Base-by-base conservation (phyloP, 805 yeast genomes). In the Naumovozyma dairenensis region DNA sequence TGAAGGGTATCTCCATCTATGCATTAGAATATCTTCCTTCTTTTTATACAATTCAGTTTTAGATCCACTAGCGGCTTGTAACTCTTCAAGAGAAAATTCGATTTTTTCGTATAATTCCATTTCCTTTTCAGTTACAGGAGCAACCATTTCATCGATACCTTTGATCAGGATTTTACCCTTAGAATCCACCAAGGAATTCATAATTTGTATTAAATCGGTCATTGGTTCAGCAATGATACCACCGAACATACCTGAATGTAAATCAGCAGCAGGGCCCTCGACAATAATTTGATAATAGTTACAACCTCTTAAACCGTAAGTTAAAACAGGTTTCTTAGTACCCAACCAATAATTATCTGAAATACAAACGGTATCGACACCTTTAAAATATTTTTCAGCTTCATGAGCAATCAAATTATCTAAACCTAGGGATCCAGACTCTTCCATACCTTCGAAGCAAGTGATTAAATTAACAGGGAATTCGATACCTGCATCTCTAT, bases 371-470 rank as follows among this genome's bases (percentile, higher is more conserved):
- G 95, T 86, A 56, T 89, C 94, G 32, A 87, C 94, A 27, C 74
- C 78, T 58, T 80, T 77, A 69, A 92, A 92, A 62, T 85, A 92
- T 25, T 62, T 59, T 34, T 70, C 59, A 35, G 94, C 87, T 65
- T 92, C 97, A 27, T 66, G 60, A 32, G 77, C 78, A 51, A 92
- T 80, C 51, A 92, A 72, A 22, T 66, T 76, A 47, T 89, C 98
- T 44, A 92, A 71, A 22, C 97, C 97, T 32, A 84, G 62, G 21
- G 96, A 85, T 16, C 99, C 99, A 43, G 87, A 77, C 65, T 92
- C 99, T 65, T 92, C 99, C 99, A 92, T 92, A 41, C 98, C 97
- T 65, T 92, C 99, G 52, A 92, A 92, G 62, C 96, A 85, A 57
- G 82, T 80, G 32, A 86, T 72, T 49, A 92, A 63, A 65, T 92